phyloP scores from a whole-genome alignment of 2,329 filamentous ascomycete species.

The Sclerotinia spermophila region DNA sequence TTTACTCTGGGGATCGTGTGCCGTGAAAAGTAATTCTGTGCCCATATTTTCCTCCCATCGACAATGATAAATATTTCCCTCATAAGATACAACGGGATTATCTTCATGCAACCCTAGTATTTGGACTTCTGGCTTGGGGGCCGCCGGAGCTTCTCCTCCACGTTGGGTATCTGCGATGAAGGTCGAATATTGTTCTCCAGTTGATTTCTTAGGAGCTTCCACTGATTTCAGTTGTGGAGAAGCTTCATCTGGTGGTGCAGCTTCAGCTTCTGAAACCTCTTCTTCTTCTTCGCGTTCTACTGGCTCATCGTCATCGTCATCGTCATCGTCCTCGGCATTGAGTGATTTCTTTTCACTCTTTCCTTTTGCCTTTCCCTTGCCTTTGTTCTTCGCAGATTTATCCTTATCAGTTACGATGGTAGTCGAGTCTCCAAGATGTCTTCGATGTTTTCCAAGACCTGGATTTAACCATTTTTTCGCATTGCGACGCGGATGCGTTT shows the following conservation, averaged over 20 bases:
- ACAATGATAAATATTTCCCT: conserved; percentile 73
- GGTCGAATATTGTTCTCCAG: not conserved
- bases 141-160: conserved; percentile 9
- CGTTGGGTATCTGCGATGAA: conserved; percentile 21
- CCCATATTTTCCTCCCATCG: conserved; percentile 80
- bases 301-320: conserved; percentile 21
- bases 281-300: conserved; percentile 27
- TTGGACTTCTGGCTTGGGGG: conserved; percentile 52
- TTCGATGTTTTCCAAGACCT: conserved; percentile 16
- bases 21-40: conserved; percentile 73
- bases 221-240: conserved; percentile 17
- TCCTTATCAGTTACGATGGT: conserved; percentile 10
- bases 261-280: conserved; percentile 33
- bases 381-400: not conserved
- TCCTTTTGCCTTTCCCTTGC: conserved; percentile 12
- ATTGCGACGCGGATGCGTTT: conserved; percentile 20
- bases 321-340: conserved; percentile 11
- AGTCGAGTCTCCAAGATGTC: conserved; percentile 13
- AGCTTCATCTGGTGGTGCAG: conserved; percentile 24
- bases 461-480: conserved; percentile 27
- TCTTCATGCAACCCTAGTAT: conserved; percentile 76
- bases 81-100: conserved; percentile 76
- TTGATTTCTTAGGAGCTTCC: not conserved
- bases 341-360: conserved; percentile 3
- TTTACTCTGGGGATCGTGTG: conserved; percentile 42